Conservation (phyloP, 768 basidiomycete species). For the Tricholoma bakamatsutake region DNA sequence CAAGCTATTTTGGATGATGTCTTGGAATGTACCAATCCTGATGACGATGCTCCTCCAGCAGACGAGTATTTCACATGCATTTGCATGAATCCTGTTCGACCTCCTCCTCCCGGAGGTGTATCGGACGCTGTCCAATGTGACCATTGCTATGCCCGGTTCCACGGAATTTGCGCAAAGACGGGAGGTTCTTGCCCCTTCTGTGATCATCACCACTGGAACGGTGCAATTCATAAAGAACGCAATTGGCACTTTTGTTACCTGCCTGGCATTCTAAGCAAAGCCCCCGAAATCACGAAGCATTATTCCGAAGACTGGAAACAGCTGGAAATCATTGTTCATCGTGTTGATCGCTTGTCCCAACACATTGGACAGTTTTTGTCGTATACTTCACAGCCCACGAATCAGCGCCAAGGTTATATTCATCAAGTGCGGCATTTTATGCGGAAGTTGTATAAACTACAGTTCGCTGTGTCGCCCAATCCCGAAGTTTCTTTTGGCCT, state of each 20-base stretch:
- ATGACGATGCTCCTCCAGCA: conserved; percentile 72
- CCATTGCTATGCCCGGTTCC: conserved; percentile 83
- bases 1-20: conserved; percentile 69
- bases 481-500: conserved; percentile 79
- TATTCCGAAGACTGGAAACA: conserved; percentile 81
- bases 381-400: conserved; percentile 60
- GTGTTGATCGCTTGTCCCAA: conserved; percentile 67
- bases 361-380: conserved; percentile 78
- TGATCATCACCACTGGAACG: conserved; percentile 89
- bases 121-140: conserved; percentile 90
- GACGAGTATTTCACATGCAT: conserved; percentile 87
- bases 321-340: conserved; percentile 73
- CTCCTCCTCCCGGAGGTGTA: conserved; percentile 64
- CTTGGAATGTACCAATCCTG: conserved; percentile 62
- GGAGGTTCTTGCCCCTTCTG: conserved; percentile 93
- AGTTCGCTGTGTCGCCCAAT: conserved; percentile 81
- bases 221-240: conserved; percentile 74
- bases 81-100: conserved; percentile 69
- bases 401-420: conserved; percentile 73
- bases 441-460: conserved; percentile 85
- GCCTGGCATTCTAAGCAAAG: conserved; percentile 59
- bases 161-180: conserved; percentile 77
- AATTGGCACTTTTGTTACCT: conserved; percentile 82
- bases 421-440: conserved; percentile 85
- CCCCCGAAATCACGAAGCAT: conserved; percentile 73